Conservation (phyloP, 139 green algal species). For the Zygnema cylindricum region DNA sequence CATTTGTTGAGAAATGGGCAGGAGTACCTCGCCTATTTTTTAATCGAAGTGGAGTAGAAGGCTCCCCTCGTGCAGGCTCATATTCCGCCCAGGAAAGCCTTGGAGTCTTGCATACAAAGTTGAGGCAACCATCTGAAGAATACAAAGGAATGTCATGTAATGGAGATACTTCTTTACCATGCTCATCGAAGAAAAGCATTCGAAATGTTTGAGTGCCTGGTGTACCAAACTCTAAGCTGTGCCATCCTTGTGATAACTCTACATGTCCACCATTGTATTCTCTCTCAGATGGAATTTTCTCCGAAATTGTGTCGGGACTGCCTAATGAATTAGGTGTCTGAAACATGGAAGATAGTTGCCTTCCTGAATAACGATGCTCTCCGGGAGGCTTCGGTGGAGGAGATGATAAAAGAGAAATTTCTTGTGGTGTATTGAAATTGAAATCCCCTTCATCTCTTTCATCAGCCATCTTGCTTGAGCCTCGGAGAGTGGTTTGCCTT, state of each 20-base stretch:
- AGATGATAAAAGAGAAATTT: background rate
- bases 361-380: background rate
- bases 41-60: slow-evolving; percentile 8
- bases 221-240: slow-evolving; percentile 28
- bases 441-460: background rate
- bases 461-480: background rate
- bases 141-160: slow-evolving; percentile 41
- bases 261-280: background rate
- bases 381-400: background rate
- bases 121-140: slow-evolving; percentile 7
- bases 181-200: slow-evolving; percentile 33
- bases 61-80: slow-evolving; percentile 18
- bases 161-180: slow-evolving; percentile 14
- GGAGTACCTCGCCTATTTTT: background rate
- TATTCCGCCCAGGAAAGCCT: slow-evolving; percentile 21
- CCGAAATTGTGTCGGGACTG: background rate
- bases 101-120: slow-evolving; percentile 14
- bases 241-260: background rate
- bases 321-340: background rate
- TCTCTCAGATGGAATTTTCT: background rate
- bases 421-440: background rate
- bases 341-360: background rate
- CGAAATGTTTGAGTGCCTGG: slow-evolving; percentile 25
- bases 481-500: background rate
- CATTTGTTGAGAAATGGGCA: slow-evolving; percentile 19